Evolutionary conservation across 1,139 yeast species (phyloP), one percentile per base, ranked within the genome.

Genomic region (Zygoascus sp.): DNA sequence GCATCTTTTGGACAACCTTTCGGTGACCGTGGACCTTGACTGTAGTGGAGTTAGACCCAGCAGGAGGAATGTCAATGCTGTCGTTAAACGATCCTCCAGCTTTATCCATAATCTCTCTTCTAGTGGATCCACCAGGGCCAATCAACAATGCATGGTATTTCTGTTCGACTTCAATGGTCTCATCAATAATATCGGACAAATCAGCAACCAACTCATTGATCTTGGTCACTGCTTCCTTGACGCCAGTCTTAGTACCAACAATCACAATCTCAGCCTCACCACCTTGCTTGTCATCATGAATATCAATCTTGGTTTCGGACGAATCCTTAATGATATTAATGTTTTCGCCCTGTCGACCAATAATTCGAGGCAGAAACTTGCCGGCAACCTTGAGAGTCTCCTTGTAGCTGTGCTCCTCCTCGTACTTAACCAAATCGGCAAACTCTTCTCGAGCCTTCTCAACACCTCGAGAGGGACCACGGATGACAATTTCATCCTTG

Each of bases 391-490:
- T 66, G 45, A 92, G 62, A 17, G 71, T 68, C 57, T 80, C 76
- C 51, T 78, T 75, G 68, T 80, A 79, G 22, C 96, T 92, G 62
- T 90, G 88, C 58, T 87, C 96, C 62, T 79, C 82, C 67, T 90
- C 97, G 66, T 83, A 94, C 58, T 84, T 84, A 57, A 86, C 75
- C 55, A 94, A 75, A 51, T 89, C 97, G 59, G 77, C 74, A 62
- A 94, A 72, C 72, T 94, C 99, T 55, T 83, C 92, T 64, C 81
- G 81, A 39, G 96, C 95, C 63, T 84, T 83, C 25, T 80, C 76
- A 40, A 87, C 97, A 56, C 90, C 92, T 67, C 82, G 83, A 17
- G 97, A 86, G 46, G 97, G 95, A 46, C 99, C 99, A 60, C 82
- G 82, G 53, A 94, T 77, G 30, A 81, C 74, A 47, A 92, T 88